Percentiles rank a stretch among this genome's conserved stretches.
These are phyloP conservation scores for Rosa multiflora DNA, from an alignment of 306 rosid species.

Conservation along the genomic window DNA sequence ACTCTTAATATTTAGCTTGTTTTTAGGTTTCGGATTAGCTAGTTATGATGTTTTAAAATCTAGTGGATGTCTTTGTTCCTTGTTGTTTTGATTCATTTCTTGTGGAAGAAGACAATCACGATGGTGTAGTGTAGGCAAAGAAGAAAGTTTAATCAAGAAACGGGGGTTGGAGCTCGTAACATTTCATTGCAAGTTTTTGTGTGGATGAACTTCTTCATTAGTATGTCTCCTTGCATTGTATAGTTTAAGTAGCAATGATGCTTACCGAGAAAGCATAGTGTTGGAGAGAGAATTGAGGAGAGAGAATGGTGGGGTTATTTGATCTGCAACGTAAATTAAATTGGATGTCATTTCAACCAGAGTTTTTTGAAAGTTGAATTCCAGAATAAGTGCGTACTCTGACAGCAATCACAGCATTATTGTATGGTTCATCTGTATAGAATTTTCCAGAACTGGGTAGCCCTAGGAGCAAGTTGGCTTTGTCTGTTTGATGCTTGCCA, in stretches of 20 bases:
- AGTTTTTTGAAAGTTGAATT: not conserved
- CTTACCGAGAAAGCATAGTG: not conserved
- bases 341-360: not conserved
- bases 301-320: slow-evolving; percentile 6
- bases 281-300: not conserved
- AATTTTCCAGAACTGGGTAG: not conserved
- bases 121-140: slow-evolving; percentile 31
- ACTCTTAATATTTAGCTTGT: slow-evolving; percentile 9
- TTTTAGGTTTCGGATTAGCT: slow-evolving; percentile 12
- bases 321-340: not conserved
- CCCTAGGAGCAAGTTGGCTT: not conserved
- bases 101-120: slow-evolving; percentile 1
- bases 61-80: slow-evolving; percentile 28
- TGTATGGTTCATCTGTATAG: not conserved
- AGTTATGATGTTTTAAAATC: slow-evolving; percentile 9
- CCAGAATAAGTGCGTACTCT: not conserved
- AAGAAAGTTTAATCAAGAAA: slow-evolving; percentile 19
- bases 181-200: slow-evolving; percentile 23
- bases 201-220: not conserved
- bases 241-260: not conserved
- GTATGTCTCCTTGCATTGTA: not conserved
- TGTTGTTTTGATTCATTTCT: slow-evolving; percentile 7
- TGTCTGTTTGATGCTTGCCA: not conserved
- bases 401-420: not conserved
- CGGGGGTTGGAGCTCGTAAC: slow-evolving; percentile 26